These are phyloP conservation scores for Lipomyces oligophaga DNA, from an alignment of 805 yeast species.

Conservation along the genomic window DNA sequence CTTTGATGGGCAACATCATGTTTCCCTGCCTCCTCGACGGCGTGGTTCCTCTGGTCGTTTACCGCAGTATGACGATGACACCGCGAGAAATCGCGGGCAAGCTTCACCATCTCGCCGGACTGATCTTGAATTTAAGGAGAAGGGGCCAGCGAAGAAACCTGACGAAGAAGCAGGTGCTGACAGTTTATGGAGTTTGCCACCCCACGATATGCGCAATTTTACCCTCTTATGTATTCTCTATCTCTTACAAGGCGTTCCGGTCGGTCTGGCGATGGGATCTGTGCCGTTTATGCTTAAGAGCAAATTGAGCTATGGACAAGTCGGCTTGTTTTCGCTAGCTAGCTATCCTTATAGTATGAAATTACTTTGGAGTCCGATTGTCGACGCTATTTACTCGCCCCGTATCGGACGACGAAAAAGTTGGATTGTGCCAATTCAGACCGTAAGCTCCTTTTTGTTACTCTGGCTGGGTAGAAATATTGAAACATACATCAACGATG, in stretches of 20 bases:
- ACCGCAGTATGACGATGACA: conserved; percentile 15
- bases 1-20: conserved; percentile 23
- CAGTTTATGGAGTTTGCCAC: conserved; percentile 32
- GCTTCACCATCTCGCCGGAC: not conserved
- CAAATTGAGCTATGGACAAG: conserved; percentile 77
- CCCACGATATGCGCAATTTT: conserved; percentile 68
- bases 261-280: conserved; percentile 92
- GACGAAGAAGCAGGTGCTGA: conserved; percentile 13
- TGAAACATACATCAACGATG: conserved; percentile 48
- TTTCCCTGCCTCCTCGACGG: conserved; percentile 21
- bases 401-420: conserved; percentile 76
- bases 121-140: conserved; percentile 1
- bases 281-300: conserved; percentile 86
- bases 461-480: conserved; percentile 59
- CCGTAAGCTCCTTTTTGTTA: conserved; percentile 51
- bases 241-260: conserved; percentile 92
- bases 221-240: conserved; percentile 68
- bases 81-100: not conserved
- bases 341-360: conserved; percentile 93
- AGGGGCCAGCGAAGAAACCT: not conserved
- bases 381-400: conserved; percentile 73
- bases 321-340: conserved; percentile 86
- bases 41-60: conserved; percentile 3
- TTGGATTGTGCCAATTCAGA: conserved; percentile 93
- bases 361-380: conserved; percentile 92